Base-by-base conservation (phyloP, 139 green algal species). In the Tetradesmus obliquus region DNA sequence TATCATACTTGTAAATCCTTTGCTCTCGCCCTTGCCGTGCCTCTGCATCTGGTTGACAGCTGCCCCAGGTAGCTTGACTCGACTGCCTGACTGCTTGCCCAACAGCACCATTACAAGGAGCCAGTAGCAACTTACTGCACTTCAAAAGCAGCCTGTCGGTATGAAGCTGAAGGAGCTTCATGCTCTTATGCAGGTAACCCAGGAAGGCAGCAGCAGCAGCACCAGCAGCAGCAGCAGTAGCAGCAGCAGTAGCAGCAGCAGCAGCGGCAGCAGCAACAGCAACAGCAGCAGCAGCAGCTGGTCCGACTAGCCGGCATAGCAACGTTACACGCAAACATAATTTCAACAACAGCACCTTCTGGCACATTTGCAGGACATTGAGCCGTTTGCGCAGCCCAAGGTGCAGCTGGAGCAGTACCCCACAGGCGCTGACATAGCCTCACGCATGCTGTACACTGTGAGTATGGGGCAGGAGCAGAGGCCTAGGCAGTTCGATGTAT, bases 401-500 rank as follows among this genome's bases (percentile, higher is more conserved):
- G 79, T 98, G 3, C 95, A 98, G 53, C 90, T 99, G 72, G 98
- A 99, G 94, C 98, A 99, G 95, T 99, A 99, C 92, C 95, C 98
- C 17, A 99, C 98, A 10, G 94, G 96, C 0, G 86, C 98, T 3
- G 93, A 99, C 79, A 92, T 99, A 1, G 98, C 98, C 3, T 94
- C 97, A 0, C 91, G 94, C 3, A 95, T 99, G 93, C 94, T 99
- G 4, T 98, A 96, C 90, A 97, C 94, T 71, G 96, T 97, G 87
- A 12, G 95, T 62, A 10, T 13, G 10, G 60, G 66, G 15, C 53
- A 45, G 32, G 32, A 45, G 32, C 32, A 45, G 32, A 8, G 55
- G 17, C 22, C 7, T 12, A 55, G 51, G 71, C 45, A 12, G 45
- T 55, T 90, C 22, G 32, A 45, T 45, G 32, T 45, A 45, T 45